Conservation (phyloP, 345 rosid species). For the Anastatica hierochuntica region DNA sequence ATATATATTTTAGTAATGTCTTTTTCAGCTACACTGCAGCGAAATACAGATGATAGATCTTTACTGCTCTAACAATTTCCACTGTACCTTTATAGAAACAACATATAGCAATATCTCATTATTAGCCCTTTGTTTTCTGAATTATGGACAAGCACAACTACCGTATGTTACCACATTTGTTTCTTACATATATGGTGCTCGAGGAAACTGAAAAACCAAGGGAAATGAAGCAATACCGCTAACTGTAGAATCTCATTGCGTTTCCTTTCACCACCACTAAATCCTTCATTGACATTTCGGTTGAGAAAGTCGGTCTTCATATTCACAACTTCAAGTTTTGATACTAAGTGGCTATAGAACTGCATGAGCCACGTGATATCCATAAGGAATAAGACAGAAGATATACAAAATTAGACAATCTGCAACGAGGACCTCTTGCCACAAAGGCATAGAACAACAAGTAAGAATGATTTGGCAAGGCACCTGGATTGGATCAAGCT, state of each 20-base stretch:
- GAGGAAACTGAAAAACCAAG: not conserved
- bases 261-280: conserved; percentile 97
- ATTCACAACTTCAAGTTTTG: conserved; percentile 77
- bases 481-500: conserved; percentile 89
- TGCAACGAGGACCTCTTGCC: not conserved
- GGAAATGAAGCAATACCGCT: conserved; percentile 42
- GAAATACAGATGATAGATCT: no score
- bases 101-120: no score
- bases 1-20: no score
- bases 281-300: conserved; percentile 98
- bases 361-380: conserved; percentile 33
- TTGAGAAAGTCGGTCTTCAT: conserved; percentile 87
- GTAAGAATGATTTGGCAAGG: not conserved
- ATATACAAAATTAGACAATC: not conserved
- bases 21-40: no score
- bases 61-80: no score
- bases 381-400: conserved; percentile 8
- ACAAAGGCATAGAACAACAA: not conserved
- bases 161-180: not conserved
- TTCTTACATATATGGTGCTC: not conserved
- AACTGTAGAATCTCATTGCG: conserved; percentile 94
- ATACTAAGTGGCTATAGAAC: conserved; percentile 66
- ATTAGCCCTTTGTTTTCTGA: no score
- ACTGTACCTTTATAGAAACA: no score
- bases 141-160: not conserved